Evolutionary conservation across 352 stramenopile genomes (phyloP).

Genomic region (Globisporangium cystogenes): DNA sequence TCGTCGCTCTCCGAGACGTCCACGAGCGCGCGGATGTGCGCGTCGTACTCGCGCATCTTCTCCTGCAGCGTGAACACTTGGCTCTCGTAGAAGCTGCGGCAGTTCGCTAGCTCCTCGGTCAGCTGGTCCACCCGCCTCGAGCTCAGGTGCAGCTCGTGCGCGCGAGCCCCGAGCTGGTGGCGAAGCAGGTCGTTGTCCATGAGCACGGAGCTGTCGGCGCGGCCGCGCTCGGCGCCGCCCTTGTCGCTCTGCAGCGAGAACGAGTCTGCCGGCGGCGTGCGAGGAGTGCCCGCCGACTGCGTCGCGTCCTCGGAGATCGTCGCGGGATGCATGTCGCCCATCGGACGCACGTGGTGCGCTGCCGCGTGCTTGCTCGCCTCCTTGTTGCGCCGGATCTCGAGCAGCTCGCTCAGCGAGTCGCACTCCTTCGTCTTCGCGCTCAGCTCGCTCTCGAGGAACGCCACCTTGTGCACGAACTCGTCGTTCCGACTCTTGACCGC

Average conservation of each 20-base stretch:
- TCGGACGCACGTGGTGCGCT: neutral
- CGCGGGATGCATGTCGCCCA: neutral
- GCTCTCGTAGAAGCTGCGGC: slow-evolving; percentile 47
- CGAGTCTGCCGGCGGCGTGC: neutral
- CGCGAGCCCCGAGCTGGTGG: slow-evolving; percentile 46
- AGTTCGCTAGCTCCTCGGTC: slow-evolving; percentile 39
- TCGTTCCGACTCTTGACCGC: slow-evolving; percentile 36
- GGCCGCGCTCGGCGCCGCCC: neutral
- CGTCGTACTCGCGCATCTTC: slow-evolving; percentile 44
- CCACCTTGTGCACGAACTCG: slow-evolving; percentile 42
- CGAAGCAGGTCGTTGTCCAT: slow-evolving; percentile 49
- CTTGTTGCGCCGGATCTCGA: slow-evolving; percentile 15
- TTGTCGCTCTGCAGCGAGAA: neutral
- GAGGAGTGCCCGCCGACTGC: neutral
- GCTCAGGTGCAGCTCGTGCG: slow-evolving; percentile 38
- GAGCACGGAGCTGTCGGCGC: slow-evolving; percentile 14
- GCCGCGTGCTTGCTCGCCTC: neutral
- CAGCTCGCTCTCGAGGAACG: slow-evolving; percentile 47
- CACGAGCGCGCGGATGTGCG: slow-evolving; percentile 35
- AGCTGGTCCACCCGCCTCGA: slow-evolving; percentile 37
- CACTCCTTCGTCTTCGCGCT: slow-evolving; percentile 42
- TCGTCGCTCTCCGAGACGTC: slow-evolving; percentile 36
- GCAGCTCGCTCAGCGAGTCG: slow-evolving; percentile 33
- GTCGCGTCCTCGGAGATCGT: slow-evolving; percentile 5
- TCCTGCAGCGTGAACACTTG: slow-evolving; percentile 39